A percentile compares a stretch with the other conserved stretches of the same genome.
These are phyloP conservation scores for Atalantia buxifolia DNA, from an alignment of 345 rosid species.

Conservation along the genomic window DNA sequence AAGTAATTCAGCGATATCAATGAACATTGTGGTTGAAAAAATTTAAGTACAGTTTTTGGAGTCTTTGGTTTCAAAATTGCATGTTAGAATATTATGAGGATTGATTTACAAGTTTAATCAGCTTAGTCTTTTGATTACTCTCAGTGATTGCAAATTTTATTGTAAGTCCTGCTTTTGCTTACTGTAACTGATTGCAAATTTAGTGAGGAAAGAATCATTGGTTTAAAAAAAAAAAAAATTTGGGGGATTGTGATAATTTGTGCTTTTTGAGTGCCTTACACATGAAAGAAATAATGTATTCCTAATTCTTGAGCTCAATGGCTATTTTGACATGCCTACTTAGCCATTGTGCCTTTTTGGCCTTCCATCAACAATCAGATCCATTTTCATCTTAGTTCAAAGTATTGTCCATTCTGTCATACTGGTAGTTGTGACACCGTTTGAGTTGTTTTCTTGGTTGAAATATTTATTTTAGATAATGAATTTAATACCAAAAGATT, in stretches of 20 bases:
- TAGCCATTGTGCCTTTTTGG: background rate
- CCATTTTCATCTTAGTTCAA: background rate
- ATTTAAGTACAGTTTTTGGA: background rate
- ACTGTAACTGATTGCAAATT: background rate
- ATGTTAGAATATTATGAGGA: background rate
- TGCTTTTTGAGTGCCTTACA: background rate
- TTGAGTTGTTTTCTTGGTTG: background rate
- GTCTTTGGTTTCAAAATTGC: background rate
- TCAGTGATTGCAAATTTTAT: background rate
- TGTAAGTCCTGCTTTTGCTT: background rate
- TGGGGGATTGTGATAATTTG: background rate
- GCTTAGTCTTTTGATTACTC: background rate
- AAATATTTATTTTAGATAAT: background rate
- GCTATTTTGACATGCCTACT: background rate
- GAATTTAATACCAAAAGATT: background rate
- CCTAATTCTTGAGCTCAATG: conserved; percentile 1
- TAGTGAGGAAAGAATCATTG: background rate
- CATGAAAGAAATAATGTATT: background rate
- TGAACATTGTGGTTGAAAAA: background rate
- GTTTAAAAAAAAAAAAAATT: background rate
- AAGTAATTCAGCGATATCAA: background rate
- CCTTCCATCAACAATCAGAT: background rate
- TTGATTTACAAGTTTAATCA: background rate
- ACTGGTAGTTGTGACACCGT: background rate
- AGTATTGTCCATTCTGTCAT: background rate